Evolutionary conservation across 352 stramenopile genomes (phyloP).

Genomic region (Salisapilia sapeloensis): DNA sequence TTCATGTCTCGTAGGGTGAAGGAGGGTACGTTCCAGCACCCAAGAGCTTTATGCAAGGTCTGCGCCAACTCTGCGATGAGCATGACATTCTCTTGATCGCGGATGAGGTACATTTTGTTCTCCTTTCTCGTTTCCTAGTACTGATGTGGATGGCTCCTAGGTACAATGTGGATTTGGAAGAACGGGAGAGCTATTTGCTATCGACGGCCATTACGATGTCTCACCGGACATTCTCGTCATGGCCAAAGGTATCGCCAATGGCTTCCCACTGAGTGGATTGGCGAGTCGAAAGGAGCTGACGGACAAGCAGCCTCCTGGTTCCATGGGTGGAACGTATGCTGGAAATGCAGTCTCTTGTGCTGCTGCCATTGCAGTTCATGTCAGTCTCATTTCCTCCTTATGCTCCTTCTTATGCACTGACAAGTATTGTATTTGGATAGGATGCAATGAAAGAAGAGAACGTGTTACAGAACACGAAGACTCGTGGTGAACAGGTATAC

Average conservation of each 20-base stretch:
- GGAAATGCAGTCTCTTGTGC: constrained; percentile 86
- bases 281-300: constrained; percentile 78
- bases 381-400: not conserved
- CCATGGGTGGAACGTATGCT: constrained; percentile 86
- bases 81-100: constrained; percentile 88
- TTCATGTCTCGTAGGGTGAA: constrained; percentile 37
- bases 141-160: constrained; percentile 1
- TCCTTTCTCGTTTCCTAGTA: no score
- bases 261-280: constrained; percentile 83
- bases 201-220: constrained; percentile 70
- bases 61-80: constrained; percentile 82
- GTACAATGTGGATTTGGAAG: constrained; percentile 84
- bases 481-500: constrained; percentile 22
- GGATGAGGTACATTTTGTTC: constrained; percentile 39
- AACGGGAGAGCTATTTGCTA: constrained; percentile 79
- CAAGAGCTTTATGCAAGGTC: constrained; percentile 83
- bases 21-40: constrained; percentile 84
- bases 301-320: constrained; percentile 66
- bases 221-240: constrained; percentile 86
- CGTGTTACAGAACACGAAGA: constrained; percentile 68
- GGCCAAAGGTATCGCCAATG: constrained; percentile 87
- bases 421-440: no score
- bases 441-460: constrained; percentile 83
- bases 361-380: constrained; percentile 71
- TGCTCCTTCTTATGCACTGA: no score